Evolutionary conservation across 2,329 filamentous ascomycete genomes (phyloP).

Genomic region (Neocatenulostroma microsporum): DNA sequence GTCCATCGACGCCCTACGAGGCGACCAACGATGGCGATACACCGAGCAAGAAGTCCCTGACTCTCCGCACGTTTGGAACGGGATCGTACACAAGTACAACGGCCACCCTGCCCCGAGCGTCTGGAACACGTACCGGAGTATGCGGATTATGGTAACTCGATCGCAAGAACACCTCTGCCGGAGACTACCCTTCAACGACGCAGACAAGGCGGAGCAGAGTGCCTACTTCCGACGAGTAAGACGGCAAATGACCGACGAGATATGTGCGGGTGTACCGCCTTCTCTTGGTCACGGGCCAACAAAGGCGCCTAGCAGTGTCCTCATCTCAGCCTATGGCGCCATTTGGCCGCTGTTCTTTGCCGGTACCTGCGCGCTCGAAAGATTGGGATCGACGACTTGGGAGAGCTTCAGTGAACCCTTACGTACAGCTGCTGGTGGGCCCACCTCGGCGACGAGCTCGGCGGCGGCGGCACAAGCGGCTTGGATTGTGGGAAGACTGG

Average conservation of each 20-base stretch:
- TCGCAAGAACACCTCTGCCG: constrained; percentile 22
- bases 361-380: constrained; percentile 24
- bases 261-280: constrained; percentile 21
- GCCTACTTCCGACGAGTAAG: constrained; percentile 21
- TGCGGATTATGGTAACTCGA: constrained; percentile 25
- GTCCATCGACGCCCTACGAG: constrained; percentile 13
- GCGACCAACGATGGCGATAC: constrained; percentile 22
- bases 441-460: too few relatives aligned
- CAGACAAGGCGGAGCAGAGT: constrained; percentile 15
- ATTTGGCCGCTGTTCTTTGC: constrained; percentile 31
- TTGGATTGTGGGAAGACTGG: constrained; percentile 26
- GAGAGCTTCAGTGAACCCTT: constrained; percentile 1
- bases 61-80: constrained; percentile 25
- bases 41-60: constrained; percentile 22
- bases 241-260: constrained; percentile 25
- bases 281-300: constrained; percentile 21
- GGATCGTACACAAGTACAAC: constrained; percentile 20
- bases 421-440: neutral
- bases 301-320: constrained; percentile 17
- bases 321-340: constrained; percentile 23
- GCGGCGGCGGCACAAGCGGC: constrained; percentile 21
- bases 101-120: constrained; percentile 14
- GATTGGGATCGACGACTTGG: constrained; percentile 14
- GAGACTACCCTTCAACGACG: constrained; percentile 12
- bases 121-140: constrained; percentile 22